A percentile compares a stretch with the other conserved stretches of the same genome.
phyloP scores from a whole-genome alignment of 2,329 filamentous ascomycete genomes.

The Alternaria sp. region DNA sequence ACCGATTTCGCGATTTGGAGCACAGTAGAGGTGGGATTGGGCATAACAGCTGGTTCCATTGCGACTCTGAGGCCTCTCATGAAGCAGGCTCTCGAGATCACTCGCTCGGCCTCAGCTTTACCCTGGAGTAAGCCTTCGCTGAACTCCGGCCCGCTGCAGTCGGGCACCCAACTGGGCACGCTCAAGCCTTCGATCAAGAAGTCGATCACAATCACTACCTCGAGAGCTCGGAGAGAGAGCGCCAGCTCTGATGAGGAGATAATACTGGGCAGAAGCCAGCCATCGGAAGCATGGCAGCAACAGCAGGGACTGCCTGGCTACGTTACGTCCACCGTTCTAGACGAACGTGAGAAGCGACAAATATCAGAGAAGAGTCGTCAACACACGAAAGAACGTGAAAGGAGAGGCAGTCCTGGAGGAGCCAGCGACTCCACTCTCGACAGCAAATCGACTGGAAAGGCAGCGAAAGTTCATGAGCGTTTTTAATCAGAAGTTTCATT shows the following conservation, averaged over 20 bases:
- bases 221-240: slow-evolving; percentile 25
- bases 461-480: slow-evolving; percentile 4
- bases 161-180: slow-evolving; percentile 18
- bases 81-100: slow-evolving; percentile 22
- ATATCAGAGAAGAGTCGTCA: slow-evolving; percentile 1
- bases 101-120: slow-evolving; percentile 20
- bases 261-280: slow-evolving; percentile 17
- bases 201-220: slow-evolving; percentile 27
- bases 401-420: slow-evolving; percentile 18
- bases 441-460: slow-evolving; percentile 12
- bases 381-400: not conserved
- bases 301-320: slow-evolving; percentile 18
- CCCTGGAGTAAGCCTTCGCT: slow-evolving; percentile 24
- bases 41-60: slow-evolving; percentile 37
- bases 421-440: slow-evolving; percentile 19
- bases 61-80: slow-evolving; percentile 36
- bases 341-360: slow-evolving; percentile 10
- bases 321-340: slow-evolving; percentile 27
- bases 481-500: not conserved
- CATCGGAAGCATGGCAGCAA: slow-evolving; percentile 21
- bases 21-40: slow-evolving; percentile 35
- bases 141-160: slow-evolving; percentile 9
- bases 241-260: slow-evolving; percentile 31
- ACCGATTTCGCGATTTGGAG: slow-evolving; percentile 43
- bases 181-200: slow-evolving; percentile 26